A percentile compares a stretch with the other conserved stretches of the same genome.
Conservation (phyloP, 805 yeast genomes). For the Wickerhamiella galacta region DNA sequence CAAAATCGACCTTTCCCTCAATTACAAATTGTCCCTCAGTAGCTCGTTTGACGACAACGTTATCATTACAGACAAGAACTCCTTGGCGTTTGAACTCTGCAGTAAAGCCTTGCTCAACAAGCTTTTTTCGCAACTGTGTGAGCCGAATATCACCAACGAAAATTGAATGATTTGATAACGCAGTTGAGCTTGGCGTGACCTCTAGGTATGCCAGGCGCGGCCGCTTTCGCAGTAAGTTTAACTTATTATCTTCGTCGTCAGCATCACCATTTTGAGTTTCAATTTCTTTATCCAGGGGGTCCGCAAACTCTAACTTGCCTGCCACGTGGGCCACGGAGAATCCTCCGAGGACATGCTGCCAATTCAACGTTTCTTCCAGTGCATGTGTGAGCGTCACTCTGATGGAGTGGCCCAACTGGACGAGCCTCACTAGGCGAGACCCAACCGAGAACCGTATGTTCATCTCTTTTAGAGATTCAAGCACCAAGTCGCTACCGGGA, state of each 20-base stretch:
- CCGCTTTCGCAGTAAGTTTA: background rate
- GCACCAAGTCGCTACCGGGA: conserved; percentile 27
- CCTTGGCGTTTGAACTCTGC: conserved; percentile 94
- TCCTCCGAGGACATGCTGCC: conserved; percentile 78
- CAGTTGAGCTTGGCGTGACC: too few relatives aligned
- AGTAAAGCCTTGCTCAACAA: conserved; percentile 39
- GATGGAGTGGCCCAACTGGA: conserved; percentile 9
- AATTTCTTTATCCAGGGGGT: background rate
- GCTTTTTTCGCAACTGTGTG: conserved; percentile 55
- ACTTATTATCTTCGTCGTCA: background rate
- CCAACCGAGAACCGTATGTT: background rate
- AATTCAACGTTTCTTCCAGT: conserved; percentile 41
- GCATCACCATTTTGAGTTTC: background rate
- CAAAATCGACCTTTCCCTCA: conserved; percentile 61
- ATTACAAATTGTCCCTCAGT: conserved; percentile 71
- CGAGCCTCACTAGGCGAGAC: conserved; percentile 7
- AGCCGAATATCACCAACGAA: conserved; percentile 81
- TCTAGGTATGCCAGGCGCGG: background rate
- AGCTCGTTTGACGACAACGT: conserved; percentile 57
- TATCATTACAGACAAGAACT: conserved; percentile 66
- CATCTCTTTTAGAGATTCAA: conserved; percentile 9
- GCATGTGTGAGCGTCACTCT: conserved; percentile 46
- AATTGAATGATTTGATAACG: conserved; percentile 16
- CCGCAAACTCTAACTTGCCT: conserved; percentile 30
- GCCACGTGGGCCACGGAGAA: conserved; percentile 66